Conservation (phyloP, 495 filamentous ascomycete species). For the Tuber melanosporum region DNA sequence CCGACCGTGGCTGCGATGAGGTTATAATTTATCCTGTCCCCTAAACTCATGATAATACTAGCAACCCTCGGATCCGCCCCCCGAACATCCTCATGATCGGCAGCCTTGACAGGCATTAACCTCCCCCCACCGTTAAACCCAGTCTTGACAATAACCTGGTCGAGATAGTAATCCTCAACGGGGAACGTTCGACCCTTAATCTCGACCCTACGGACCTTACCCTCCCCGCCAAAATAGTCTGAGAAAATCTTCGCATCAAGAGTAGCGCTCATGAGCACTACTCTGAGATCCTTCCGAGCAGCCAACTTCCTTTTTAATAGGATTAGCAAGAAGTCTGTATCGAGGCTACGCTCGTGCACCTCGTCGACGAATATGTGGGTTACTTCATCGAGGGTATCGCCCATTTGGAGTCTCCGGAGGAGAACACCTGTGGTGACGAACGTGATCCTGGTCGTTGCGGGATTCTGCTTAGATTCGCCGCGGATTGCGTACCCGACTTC, state of each 20-base stretch:
- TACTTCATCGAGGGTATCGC: slow-evolving; percentile 73
- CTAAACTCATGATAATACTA: slow-evolving; percentile 63
- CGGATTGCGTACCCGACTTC: slow-evolving; percentile 94
- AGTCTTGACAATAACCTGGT: slow-evolving; percentile 76
- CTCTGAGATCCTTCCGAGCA: slow-evolving; percentile 71
- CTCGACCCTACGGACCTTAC: slow-evolving; percentile 67
- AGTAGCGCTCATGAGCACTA: slow-evolving; percentile 97
- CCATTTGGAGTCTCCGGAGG: slow-evolving; percentile 73
- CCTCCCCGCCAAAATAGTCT: slow-evolving; percentile 67
- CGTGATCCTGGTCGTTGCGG: slow-evolving; percentile 72
- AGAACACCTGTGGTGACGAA: slow-evolving; percentile 98
- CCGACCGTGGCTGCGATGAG: slow-evolving; percentile 71
- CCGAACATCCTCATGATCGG: slow-evolving; percentile 43
- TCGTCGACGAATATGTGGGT: slow-evolving; percentile 96
- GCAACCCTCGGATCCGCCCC: slow-evolving; percentile 51
- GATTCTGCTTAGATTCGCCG: slow-evolving; percentile 69
- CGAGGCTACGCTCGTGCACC: slow-evolving; percentile 90
- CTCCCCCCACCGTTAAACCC: slow-evolving; percentile 54
- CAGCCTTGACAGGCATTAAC: slow-evolving; percentile 18
- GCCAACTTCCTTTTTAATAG: slow-evolving; percentile 78
- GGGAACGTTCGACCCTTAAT: slow-evolving; percentile 87
- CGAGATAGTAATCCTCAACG: slow-evolving; percentile 72
- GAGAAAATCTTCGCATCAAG: slow-evolving; percentile 84
- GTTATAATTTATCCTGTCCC: slow-evolving; percentile 87
- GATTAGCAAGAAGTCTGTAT: slow-evolving; percentile 89